Conservation (phyloP, 495 filamentous ascomycete genomes). For the Immersiella caudata region DNA sequence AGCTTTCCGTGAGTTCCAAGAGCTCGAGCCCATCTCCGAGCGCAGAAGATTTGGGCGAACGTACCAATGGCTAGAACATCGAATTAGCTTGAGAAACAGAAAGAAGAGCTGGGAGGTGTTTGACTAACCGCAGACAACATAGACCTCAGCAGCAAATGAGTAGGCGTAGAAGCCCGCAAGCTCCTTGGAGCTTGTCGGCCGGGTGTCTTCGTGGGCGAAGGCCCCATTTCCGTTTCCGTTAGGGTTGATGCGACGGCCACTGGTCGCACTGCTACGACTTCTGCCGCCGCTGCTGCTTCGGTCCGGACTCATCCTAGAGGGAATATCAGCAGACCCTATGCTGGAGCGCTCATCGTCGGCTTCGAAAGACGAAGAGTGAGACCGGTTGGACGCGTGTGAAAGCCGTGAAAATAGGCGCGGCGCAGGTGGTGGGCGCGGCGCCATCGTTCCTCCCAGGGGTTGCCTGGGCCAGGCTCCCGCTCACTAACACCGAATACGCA, state of each 20-base stretch:
- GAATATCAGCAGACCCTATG: conserved; percentile 22
- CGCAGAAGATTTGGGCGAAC: conserved; percentile 1
- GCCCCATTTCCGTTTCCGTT: conserved; percentile 25
- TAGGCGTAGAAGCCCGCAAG: conserved; percentile 95
- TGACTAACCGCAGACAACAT: conserved; percentile 85
- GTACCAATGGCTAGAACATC: conserved; percentile 33
- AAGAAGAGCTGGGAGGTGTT: neutral
- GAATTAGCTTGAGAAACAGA: conserved; percentile 5
- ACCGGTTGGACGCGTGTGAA: conserved; percentile 48
- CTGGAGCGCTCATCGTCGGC: conserved; percentile 64
- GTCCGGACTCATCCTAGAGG: conserved; percentile 32
- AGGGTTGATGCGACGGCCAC: conserved; percentile 14
- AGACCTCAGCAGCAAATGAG: conserved; percentile 96
- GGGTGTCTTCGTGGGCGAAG: conserved; percentile 84
- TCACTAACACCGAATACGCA: neutral
- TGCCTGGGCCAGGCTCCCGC: conserved; percentile 1
- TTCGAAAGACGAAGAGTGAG: conserved; percentile 57
- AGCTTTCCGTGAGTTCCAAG: neutral
- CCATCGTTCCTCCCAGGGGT: conserved; percentile 28
- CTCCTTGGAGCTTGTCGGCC: conserved; percentile 84
- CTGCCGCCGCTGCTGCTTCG: conserved; percentile 22
- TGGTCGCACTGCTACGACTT: conserved; percentile 18
- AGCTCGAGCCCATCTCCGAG: too few species aligned
- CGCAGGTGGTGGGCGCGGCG: conserved; percentile 37
- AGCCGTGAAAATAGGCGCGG: conserved; percentile 49